Percentiles rank a stretch among this genome's conserved stretches.
These are phyloP conservation scores for Fusarium pseudoanthophilum DNA, from an alignment of 2,329 filamentous ascomycete genomes.

Conservation along the genomic window DNA sequence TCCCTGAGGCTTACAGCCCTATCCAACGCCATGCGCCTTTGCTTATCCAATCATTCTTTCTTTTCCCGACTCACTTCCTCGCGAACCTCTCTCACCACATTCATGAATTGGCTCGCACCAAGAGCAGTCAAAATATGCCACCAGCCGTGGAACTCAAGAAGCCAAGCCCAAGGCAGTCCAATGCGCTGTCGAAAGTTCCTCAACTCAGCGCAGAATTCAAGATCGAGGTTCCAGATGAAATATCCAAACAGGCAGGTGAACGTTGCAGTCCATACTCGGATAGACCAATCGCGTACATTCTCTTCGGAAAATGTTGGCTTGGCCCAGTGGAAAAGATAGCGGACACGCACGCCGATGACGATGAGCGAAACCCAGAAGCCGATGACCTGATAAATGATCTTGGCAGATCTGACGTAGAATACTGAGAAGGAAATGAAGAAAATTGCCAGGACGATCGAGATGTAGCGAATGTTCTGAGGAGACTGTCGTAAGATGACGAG, in stretches of 20 bases:
- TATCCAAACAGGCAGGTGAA: slow-evolving; percentile 58
- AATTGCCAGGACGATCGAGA: slow-evolving; percentile 53
- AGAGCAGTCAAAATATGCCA: slow-evolving; percentile 71
- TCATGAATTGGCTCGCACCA: slow-evolving; percentile 58
- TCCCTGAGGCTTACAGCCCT: neutral
- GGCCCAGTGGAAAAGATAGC: slow-evolving; percentile 50
- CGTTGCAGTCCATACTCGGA: slow-evolving; percentile 45
- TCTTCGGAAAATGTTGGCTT: slow-evolving; percentile 44
- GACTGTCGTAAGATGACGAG: slow-evolving; percentile 58
- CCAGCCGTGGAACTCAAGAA: slow-evolving; percentile 71
- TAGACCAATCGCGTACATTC: slow-evolving; percentile 42
- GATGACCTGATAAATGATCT: slow-evolving; percentile 57
- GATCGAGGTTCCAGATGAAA: slow-evolving; percentile 67
- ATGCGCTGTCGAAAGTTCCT: slow-evolving; percentile 56
- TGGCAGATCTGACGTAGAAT: slow-evolving; percentile 55
- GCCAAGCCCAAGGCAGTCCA: slow-evolving; percentile 65
- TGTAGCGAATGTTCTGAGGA: slow-evolving; percentile 43
- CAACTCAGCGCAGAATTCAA: slow-evolving; percentile 61
- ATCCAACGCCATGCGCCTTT: neutral
- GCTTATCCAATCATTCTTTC: slow-evolving; percentile 11
- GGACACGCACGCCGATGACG: slow-evolving; percentile 48
- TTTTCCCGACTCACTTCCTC: slow-evolving; percentile 36
- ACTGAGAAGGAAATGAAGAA: slow-evolving; percentile 55
- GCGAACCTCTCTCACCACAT: slow-evolving; percentile 44
- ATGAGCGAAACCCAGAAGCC: slow-evolving; percentile 51